Percentiles rank a stretch among this genome's conserved stretches.
These are phyloP conservation scores for Castanospermum australe DNA, from an alignment of 306 rosid genomes.

Conservation along the genomic window DNA sequence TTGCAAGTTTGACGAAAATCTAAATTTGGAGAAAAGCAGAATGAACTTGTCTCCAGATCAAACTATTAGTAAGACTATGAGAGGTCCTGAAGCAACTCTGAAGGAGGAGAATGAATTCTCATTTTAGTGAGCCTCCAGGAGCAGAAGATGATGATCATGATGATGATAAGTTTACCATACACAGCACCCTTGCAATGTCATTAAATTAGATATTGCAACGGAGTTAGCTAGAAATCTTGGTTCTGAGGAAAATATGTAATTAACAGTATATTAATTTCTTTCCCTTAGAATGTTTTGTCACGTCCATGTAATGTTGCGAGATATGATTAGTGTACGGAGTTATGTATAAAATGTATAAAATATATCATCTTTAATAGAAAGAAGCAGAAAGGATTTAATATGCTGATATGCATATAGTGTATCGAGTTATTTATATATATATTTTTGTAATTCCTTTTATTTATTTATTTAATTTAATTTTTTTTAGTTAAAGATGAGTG, in stretches of 20 bases:
- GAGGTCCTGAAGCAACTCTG: constrained; percentile 31
- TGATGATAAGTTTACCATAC: background rate
- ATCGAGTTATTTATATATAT: background rate
- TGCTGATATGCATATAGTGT: background rate
- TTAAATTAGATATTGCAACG: constrained; percentile 7
- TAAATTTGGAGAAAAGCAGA: constrained; percentile 36
- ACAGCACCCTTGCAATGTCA: constrained; percentile 21
- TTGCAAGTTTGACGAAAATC: constrained; percentile 48
- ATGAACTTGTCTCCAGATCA: too few species aligned
- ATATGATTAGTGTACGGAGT: background rate
- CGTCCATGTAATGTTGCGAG: constrained; percentile 9
- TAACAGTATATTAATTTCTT: background rate
- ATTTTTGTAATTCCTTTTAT: background rate
- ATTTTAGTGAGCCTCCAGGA: constrained; percentile 46
- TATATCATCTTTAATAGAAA: background rate
- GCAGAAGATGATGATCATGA: constrained; percentile 71
- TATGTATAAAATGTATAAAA: background rate
- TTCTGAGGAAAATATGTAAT: constrained; percentile 2
- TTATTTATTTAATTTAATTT: too few species aligned
- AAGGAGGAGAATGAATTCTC: constrained; percentile 41
- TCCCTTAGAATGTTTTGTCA: background rate
- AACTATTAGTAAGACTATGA: constrained; percentile 9
- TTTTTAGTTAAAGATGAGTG: too few species aligned
- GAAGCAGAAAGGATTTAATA: background rate
- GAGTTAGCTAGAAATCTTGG: constrained; percentile 5